Evolutionary conservation across 768 basidiomycete genomes (phyloP).

Genomic region (Podaxis sp.): DNA sequence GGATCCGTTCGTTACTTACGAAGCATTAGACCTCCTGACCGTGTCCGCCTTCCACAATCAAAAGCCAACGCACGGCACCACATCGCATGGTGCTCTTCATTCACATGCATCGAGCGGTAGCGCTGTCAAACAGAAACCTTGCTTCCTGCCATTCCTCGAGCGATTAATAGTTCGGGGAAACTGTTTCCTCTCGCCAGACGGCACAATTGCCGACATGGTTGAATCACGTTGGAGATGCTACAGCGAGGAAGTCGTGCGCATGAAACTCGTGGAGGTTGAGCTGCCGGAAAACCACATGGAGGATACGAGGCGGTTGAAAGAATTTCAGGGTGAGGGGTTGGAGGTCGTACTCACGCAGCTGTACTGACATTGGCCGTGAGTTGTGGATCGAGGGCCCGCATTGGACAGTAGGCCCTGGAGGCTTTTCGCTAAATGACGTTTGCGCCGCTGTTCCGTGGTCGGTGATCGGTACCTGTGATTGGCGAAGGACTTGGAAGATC

Average conservation of each 20-base stretch:
- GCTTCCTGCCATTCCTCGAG: slow-evolving; percentile 27
- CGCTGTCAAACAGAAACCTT: neutral
- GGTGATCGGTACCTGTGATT: slow-evolving; percentile 5
- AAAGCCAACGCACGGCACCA: slow-evolving; percentile 2
- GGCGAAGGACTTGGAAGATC: neutral
- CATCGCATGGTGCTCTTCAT: neutral
- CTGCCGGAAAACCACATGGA: slow-evolving; percentile 29
- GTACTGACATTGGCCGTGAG: slow-evolving; percentile 3
- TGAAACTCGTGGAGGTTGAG: slow-evolving; percentile 29
- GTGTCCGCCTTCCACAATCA: slow-evolving; percentile 7
- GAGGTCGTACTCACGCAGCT: slow-evolving; percentile 23
- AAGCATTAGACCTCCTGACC: slow-evolving; percentile 28
- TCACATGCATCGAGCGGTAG: neutral
- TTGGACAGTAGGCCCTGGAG: neutral
- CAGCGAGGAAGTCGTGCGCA: slow-evolving; percentile 20
- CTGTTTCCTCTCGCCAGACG: slow-evolving; percentile 28
- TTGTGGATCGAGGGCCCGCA: neutral
- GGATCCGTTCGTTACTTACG: slow-evolving; percentile 30
- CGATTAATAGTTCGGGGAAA: slow-evolving; percentile 27
- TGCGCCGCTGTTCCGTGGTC: neutral
- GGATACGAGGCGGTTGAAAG: slow-evolving; percentile 27
- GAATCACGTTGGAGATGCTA: slow-evolving; percentile 31
- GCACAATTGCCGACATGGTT: slow-evolving; percentile 32
- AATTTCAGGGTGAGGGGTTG: slow-evolving; percentile 32
- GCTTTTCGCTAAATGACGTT: neutral